Evolutionary conservation across 768 basidiomycete species (phyloP), one percentile per base, ranked within the genome.

Genomic region (Paxillus involutus): DNA sequence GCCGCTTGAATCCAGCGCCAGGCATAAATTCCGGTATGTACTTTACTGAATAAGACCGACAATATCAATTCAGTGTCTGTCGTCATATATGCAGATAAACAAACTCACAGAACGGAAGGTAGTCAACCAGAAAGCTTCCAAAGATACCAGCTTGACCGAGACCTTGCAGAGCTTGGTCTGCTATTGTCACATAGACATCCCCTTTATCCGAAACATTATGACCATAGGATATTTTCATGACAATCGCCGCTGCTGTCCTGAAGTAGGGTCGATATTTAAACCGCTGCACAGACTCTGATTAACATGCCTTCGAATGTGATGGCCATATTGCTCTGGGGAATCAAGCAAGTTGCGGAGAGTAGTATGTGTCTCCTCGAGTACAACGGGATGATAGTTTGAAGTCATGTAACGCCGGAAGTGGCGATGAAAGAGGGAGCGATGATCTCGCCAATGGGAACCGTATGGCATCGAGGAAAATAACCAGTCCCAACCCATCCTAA

Each of bases 11-110:
- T 0, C 58, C 66, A 6, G 75, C 74, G 12, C 79, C 78, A 7
- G 82, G 82, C 30, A 83, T 61, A 63, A 69, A 82, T 3, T 72
- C 66, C 3, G 82, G 82, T n/a, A 82, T 53, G 47, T 77, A 75
- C 29, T 79, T 78, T 19, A 82, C 72, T 67, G 33, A 30, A 39
- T 24, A 26, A 37, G 39, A 24, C 16, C 6, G 35, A 49, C 17
- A 24, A 19, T 24, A 39, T 47, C 6, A 54, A 36, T 30, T n/a
- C 6, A n/a, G 14, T 45, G 4, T 41, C 36, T 17, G n/a, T n/a
- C 16, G 6, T 16, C 21, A 17, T 6, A 39, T 26, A 3, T 49
- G 44, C 5, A 36, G 51, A 32, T 12, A 44, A 9, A 0, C 17
- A 19, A 19, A 66, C 71, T 63, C 36, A 73, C 72, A 56, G 19